Evolutionary conservation across 2,329 filamentous ascomycete species (phyloP), one percentile per base, ranked within the genome.

Genomic region (Aspergillus candidus): DNA sequence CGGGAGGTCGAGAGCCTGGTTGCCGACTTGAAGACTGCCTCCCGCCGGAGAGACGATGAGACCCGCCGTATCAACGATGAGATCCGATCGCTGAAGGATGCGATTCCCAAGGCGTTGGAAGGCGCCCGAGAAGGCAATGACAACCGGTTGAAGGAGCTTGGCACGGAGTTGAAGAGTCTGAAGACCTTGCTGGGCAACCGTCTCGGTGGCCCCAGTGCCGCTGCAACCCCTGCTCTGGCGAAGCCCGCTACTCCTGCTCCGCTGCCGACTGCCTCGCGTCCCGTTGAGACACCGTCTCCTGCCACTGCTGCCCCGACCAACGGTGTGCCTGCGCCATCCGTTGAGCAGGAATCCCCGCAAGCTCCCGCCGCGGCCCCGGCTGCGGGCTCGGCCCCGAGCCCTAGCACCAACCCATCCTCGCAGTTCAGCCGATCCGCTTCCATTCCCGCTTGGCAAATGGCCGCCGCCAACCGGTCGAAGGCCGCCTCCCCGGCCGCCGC

Each of bases 61-160:
- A 84, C 85, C 22, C 83, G 89, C 59, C 79, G 88, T 32, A 82
- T 95, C 51, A 85, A 86, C 47, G 86, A 95, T 48, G 93, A 98
- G 57, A 82, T 98, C 40, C 81, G 84, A 54, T 79, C 79, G 11
- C 74, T 98, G 45, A 86, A 91, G 64, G 86, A 90, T 53, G 74
- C 86, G 40, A 88, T 98, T 43, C 93, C 94, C 6, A 88, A 86
- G 66, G 90, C 90, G 2, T 78, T 98, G 58, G 83, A 93, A 51
- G 85, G 84, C 41, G 88, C 96, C 61, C 91, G 91, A 69, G 86
- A 91, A 49, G 76, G 81, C 42, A 88, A 86, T 18, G 90, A 97
- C 61, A 78, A 74, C 53, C 78, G 89, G 38, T 72, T 98, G 46
- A 85, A 83, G 66, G 93, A 97, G 57, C 79, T 98, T 53, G 86